Base-by-base conservation (phyloP, 306 rosid species). In the Echinosophora koreensis region DNA sequence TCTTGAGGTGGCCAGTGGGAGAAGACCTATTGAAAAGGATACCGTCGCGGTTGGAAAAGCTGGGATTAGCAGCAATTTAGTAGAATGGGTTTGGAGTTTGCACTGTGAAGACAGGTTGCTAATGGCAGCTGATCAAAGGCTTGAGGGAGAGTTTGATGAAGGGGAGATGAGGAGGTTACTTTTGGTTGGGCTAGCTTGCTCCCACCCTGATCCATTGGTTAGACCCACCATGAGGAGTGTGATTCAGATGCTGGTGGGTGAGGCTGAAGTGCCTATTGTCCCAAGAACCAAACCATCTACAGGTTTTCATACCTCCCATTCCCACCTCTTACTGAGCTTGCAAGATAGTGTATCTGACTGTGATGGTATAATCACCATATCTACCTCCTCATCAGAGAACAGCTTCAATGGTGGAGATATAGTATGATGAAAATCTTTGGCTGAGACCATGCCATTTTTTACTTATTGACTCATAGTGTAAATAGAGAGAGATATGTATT, bases 81-180 rank as follows among this genome's bases (percentile, higher is more conserved):
- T 96, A 9, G 99, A 96, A 63, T 92, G 99, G 99, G 97, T 96
- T 6, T 96, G 99, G 99, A 81, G 88, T 66, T 80, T 96, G 78
- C 98, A 96, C 54, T 63, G 87, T 14, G 98, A 96, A 74, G 98
- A 89, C 0, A 81, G 87, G 85, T 66, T 96, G 87, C 69, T 87
- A 52, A 28, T 38, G 74, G 99, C 91, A 0, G 97, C 91, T 0
- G 99, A 96, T 50, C 80, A 77, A 0, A 85, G 91, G 71, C 94
- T 96, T 4, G 86, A 69, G 46, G 86, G 78, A 0, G 90, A 88
- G 70, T 92, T 88, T 6, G 97, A 92, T 0, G 94, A 86, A 65
- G 88, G 18, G 0, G 99, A 92, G 66, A 90, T 96, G 98, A 83
- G 85, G 56, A 87, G 81, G 58, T 76, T 92, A 8, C 77, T 96